phyloP scores from a whole-genome alignment of 345 rosid species.

The Populus simonii region DNA sequence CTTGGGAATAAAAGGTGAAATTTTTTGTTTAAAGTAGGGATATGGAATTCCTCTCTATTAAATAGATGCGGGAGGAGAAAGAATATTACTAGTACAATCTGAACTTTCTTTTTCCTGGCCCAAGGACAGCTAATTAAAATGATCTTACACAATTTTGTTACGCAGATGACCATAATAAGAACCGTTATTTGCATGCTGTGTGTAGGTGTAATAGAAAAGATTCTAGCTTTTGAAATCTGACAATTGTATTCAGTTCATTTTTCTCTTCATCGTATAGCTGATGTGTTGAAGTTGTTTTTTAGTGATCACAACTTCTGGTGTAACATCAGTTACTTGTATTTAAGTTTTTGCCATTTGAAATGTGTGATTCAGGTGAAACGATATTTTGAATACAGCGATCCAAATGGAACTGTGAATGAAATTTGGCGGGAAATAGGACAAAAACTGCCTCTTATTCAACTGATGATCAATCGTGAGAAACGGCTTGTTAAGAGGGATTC shows the following conservation, averaged over 20 bases:
- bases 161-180: neutral
- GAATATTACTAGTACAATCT: neutral
- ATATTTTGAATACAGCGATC: constrained; percentile 56
- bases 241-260: neutral
- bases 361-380: constrained; percentile 57
- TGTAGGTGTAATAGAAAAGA: too few relatives aligned
- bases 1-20: neutral
- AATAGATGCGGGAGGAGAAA: neutral
- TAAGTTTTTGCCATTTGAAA: neutral
- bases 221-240: neutral
- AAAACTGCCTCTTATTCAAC: constrained; percentile 78
- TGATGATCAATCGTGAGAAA: constrained; percentile 82
- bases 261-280: too few relatives aligned
- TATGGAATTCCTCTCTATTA: neutral
- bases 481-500: constrained; percentile 57
- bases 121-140: neutral
- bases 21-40: neutral
- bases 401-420: constrained; percentile 81
- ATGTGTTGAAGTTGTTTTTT: neutral
- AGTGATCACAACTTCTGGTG: neutral
- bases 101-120: neutral
- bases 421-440: constrained; percentile 83
- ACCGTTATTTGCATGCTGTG: neutral
- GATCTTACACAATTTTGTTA: too few relatives aligned
- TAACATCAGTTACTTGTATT: neutral